These are phyloP conservation scores for Penicillium silybi DNA, from an alignment of 495 filamentous ascomycete genomes.

Conservation along the genomic window DNA sequence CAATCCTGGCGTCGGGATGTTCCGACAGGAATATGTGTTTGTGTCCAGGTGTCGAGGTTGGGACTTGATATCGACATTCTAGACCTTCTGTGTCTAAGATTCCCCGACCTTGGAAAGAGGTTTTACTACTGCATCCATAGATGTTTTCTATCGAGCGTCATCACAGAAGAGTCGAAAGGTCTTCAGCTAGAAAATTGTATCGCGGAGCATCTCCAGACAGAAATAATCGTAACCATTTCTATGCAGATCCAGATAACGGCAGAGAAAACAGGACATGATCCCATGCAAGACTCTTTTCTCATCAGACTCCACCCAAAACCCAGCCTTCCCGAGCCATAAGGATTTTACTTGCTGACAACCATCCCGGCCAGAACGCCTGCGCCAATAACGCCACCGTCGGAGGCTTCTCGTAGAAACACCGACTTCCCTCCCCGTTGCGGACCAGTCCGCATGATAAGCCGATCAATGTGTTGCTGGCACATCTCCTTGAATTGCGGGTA, in stretches of 20 bases:
- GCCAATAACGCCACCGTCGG: constrained; percentile 73
- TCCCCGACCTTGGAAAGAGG: too few relatives aligned
- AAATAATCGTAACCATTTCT: not conserved
- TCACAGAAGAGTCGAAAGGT: not conserved
- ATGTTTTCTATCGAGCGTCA: too few relatives aligned
- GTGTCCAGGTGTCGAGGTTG: not conserved
- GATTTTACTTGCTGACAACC: constrained; percentile 30
- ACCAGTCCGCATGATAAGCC: constrained; percentile 56
- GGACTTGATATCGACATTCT: too few relatives aligned
- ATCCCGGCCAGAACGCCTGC: constrained; percentile 72
- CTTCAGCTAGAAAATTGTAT: not conserved
- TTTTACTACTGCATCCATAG: too few relatives aligned
- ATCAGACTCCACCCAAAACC: not conserved
- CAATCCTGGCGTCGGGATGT: not conserved
- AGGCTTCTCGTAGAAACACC: constrained; percentile 63
- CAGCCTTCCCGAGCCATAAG: not conserved
- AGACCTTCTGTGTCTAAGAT: too few relatives aligned
- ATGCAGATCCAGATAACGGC: not conserved
- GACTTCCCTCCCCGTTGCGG: constrained; percentile 51
- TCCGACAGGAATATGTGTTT: not conserved
- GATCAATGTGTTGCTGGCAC: constrained; percentile 64
- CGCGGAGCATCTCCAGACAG: not conserved
- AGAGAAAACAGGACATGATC: not conserved
- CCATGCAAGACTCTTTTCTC: constrained; percentile 5
- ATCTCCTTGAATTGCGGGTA: constrained; percentile 69